These are phyloP conservation scores for Neurospora cerealis DNA, from an alignment of 495 filamentous ascomycete species.

Conservation along the genomic window DNA sequence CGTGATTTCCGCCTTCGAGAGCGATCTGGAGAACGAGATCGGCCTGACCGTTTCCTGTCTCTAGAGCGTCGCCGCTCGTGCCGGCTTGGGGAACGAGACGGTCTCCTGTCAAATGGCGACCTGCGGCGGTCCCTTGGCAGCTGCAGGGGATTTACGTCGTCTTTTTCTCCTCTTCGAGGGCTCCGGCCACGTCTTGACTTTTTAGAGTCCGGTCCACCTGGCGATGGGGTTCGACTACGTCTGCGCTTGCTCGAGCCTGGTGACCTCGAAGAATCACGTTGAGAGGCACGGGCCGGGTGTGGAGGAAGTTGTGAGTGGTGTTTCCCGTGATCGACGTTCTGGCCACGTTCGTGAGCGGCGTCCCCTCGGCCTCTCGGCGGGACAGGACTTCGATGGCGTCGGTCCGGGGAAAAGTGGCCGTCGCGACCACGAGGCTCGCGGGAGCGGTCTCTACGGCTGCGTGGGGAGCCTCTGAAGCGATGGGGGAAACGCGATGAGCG, in stretches of 20 bases:
- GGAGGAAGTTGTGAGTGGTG: neutral
- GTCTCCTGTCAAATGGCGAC: conserved; percentile 16
- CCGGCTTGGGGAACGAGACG: conserved; percentile 23
- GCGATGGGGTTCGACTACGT: conserved; percentile 26
- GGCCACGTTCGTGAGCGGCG: neutral
- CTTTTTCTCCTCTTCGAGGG: conserved; percentile 20
- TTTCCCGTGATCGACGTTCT: neutral
- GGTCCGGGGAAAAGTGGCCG: conserved; percentile 17
- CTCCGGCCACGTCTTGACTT: conserved; percentile 26
- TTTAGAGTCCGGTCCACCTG: conserved; percentile 21
- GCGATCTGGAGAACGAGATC: conserved; percentile 21
- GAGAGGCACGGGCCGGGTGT: neutral
- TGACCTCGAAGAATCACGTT: conserved; percentile 20
- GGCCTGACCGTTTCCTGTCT: conserved; percentile 15
- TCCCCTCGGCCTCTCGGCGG: conserved; percentile 18
- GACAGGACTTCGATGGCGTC: conserved; percentile 9
- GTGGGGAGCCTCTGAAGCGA: conserved; percentile 10
- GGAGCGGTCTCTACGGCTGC: conserved; percentile 19
- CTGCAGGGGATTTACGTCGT: conserved; percentile 12
- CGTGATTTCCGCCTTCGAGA: conserved; percentile 15
- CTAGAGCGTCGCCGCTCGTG: conserved; percentile 12
- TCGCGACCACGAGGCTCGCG: conserved; percentile 26
- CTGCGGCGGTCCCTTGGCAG: conserved; percentile 10
- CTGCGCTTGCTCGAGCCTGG: conserved; percentile 29
- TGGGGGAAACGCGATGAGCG: conserved; percentile 18